Base-by-base conservation (phyloP, 2,329 filamentous ascomycete species). In the Sclerotinia minor region DNA sequence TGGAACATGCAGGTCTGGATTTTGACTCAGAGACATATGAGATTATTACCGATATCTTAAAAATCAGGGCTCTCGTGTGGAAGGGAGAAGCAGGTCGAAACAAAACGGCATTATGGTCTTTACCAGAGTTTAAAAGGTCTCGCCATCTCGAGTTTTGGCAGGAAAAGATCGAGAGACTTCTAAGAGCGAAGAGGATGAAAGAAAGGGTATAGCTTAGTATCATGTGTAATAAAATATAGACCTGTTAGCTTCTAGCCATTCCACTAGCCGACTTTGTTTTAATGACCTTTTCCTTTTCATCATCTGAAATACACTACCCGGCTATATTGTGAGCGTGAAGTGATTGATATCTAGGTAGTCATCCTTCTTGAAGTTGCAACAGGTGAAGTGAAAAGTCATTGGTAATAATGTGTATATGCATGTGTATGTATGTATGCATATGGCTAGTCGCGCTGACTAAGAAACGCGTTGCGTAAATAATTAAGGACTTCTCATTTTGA, bases 1-100 rank as follows among this genome's bases (percentile, higher is more conserved):
- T 78, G 76, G 75, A 78, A 50, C 47, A 71, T 4, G 71, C 71
- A 29, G 76, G 72, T 9, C 63, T 78, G 19, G 74, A 76, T 13
- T 71, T 75, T 11, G 73, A 78, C 64, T 67, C 71, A 41, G 76
- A 77, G 38, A 78, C 76, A 1, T 69, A 72, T 11, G 65, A 70
- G 1, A 73, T 78, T 52, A 65, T 77, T 5, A 32, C 32, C 5
- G 70, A 75, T 19, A 73, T 76, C 9, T 19, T 70, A 11, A 68
- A 52, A n/a, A 57, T 72, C 17, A 72, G 75, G 55, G 47, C 21
- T 3, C 61, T 52, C 35, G 67, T 75, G 24, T 35, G 57, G 38
- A 59, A 63, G 24, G 71, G 73, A 26, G 66, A 71, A 4, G 70
- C 67, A 35, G 73, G 75, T 15, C 21, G 49, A 19, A 65, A 70